Evolutionary conservation across 2,329 filamentous ascomycete genomes (phyloP).

Genomic region (Penicillium concentricum): DNA sequence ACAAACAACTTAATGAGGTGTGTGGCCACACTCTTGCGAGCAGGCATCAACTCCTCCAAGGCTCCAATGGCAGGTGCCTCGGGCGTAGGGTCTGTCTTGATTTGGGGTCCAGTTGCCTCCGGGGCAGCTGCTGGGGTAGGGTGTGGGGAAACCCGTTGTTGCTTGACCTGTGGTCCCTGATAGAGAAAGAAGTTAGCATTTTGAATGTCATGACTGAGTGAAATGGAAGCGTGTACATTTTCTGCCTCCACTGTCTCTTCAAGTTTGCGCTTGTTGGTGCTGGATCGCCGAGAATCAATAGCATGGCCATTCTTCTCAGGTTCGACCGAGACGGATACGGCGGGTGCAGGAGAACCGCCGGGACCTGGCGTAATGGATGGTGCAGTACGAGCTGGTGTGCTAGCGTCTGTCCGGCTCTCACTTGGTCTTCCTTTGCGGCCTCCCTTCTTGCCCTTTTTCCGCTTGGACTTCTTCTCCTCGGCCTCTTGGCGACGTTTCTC

Average conservation of each 20-base stretch:
- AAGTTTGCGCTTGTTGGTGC: slow-evolving; percentile 47
- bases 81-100: slow-evolving; percentile 36
- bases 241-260: slow-evolving; percentile 40
- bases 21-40: slow-evolving; percentile 67
- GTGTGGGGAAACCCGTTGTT: slow-evolving; percentile 39
- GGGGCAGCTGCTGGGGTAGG: slow-evolving; percentile 20
- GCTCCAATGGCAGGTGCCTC: slow-evolving; percentile 34
- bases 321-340: slow-evolving; percentile 24
- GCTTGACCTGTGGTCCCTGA: slow-evolving; percentile 44
- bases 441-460: slow-evolving; percentile 55
- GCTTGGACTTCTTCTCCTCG: slow-evolving; percentile 57
- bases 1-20: slow-evolving; percentile 69
- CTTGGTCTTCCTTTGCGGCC: slow-evolving; percentile 64
- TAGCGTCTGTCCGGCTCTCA: slow-evolving; percentile 55
- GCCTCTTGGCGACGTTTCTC: slow-evolving; percentile 63
- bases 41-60: slow-evolving; percentile 54
- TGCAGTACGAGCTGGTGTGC: slow-evolving; percentile 37
- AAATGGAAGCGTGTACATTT: slow-evolving; percentile 27
- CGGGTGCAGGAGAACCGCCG: slow-evolving; percentile 23
- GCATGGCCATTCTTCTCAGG: slow-evolving; percentile 30
- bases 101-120: slow-evolving; percentile 26
- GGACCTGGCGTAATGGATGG: slow-evolving; percentile 30
- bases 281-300: slow-evolving; percentile 24
- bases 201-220: background rate
- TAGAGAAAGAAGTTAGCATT: slow-evolving; percentile 25